Conservation (phyloP, 345 rosid species). For the Gossypioides kirkii region DNA sequence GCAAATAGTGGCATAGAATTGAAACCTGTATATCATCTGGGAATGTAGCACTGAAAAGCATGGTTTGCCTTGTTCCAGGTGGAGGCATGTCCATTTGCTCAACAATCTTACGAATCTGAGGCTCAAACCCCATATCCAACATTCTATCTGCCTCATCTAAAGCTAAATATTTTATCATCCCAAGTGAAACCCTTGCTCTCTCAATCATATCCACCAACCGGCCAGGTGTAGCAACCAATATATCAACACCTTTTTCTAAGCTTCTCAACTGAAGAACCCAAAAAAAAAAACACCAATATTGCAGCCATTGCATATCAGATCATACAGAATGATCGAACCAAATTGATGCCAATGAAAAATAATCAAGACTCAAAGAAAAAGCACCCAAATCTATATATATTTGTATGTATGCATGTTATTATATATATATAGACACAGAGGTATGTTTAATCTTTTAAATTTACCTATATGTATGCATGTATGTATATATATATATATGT, state of each 20-base stretch:
- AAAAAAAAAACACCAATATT: not conserved
- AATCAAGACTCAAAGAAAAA: not conserved
- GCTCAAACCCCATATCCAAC: slow-evolving; percentile 99
- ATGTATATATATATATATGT: no score
- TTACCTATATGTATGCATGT: no score
- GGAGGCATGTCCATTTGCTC: slow-evolving; percentile 97
- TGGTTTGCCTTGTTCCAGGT: slow-evolving; percentile 75
- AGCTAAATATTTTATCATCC: slow-evolving; percentile 78
- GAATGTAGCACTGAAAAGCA: slow-evolving; percentile 96
- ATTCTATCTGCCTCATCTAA: slow-evolving; percentile 96
- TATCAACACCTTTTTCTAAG: slow-evolving; percentile 92
- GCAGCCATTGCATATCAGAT: not conserved
- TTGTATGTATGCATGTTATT: no score
- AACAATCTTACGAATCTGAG: slow-evolving; percentile 91
- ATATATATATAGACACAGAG: no score
- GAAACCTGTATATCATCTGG: slow-evolving; percentile 92
- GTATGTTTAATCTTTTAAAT: no score
- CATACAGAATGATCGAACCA: not conserved
- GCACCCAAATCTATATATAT: not conserved
- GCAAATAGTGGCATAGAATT: not conserved
- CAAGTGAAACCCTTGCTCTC: slow-evolving; percentile 86
- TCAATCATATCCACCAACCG: slow-evolving; percentile 85
- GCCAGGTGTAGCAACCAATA: slow-evolving; percentile 98
- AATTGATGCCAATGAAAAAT: not conserved
- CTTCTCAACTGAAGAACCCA: slow-evolving; percentile 61